Conservation (phyloP, 2,329 filamentous ascomycete species). For the Fusarium praegraminearum region DNA sequence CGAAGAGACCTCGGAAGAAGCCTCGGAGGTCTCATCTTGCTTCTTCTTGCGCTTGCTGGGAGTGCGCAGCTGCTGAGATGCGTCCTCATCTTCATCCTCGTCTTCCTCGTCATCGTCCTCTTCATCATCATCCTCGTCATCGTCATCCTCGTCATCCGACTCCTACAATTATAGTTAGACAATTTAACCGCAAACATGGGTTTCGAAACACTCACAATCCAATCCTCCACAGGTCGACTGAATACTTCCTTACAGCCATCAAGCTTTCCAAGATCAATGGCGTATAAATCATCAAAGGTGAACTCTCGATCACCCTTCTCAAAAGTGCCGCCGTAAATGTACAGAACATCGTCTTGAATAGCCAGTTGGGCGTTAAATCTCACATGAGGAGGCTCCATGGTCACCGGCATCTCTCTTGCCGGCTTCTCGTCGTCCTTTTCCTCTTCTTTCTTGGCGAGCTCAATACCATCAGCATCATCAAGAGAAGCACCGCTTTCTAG, state of each 20-base stretch:
- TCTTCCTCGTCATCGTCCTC: slow-evolving; percentile 68
- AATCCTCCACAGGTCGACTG: slow-evolving; percentile 84
- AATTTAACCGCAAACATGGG: neutral
- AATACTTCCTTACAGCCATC: slow-evolving; percentile 95
- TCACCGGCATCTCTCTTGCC: slow-evolving; percentile 72
- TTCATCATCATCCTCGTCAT: slow-evolving; percentile 71
- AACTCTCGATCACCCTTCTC: slow-evolving; percentile 96
- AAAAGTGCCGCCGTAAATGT: slow-evolving; percentile 94
- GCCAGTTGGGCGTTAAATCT: slow-evolving; percentile 92
- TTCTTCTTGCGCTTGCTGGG: slow-evolving; percentile 70
- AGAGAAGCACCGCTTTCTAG: slow-evolving; percentile 80
- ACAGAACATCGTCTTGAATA: slow-evolving; percentile 91
- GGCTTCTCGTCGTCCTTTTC: slow-evolving; percentile 68
- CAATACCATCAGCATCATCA: slow-evolving; percentile 63
- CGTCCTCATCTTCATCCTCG: slow-evolving; percentile 64
- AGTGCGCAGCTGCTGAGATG: slow-evolving; percentile 60
- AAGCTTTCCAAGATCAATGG: slow-evolving; percentile 92
- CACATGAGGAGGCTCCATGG: slow-evolving; percentile 86
- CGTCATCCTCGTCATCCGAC: slow-evolving; percentile 70
- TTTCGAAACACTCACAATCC: slow-evolving; percentile 68
- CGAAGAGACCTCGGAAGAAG: slow-evolving; percentile 51
- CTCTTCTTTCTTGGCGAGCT: slow-evolving; percentile 64
- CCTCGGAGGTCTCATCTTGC: slow-evolving; percentile 57
- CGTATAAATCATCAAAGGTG: slow-evolving; percentile 95
- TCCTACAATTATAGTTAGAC: slow-evolving; percentile 56